Base-by-base conservation (phyloP, 805 yeast species). In the Saccharomycopsis oosterbeekiorum region DNA sequence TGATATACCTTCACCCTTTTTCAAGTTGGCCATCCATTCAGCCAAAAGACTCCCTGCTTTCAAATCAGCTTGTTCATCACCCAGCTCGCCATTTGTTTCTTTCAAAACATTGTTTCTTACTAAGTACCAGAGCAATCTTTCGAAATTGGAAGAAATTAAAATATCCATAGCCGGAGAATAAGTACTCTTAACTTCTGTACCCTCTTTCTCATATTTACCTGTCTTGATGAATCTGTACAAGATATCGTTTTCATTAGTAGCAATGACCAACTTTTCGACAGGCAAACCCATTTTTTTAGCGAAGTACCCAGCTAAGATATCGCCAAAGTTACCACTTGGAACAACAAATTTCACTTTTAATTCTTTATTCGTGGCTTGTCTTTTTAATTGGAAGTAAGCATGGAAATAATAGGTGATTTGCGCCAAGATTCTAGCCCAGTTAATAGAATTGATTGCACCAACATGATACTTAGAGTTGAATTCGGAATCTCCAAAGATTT, bases 131-230 rank as follows among this genome's bases (percentile, higher is more conserved):
- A 94, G 78, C 71, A 92, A 83, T 75, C 99, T 87, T 79, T 94
- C 99, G 70, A 94, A 94, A 75, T 94, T 94, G 34, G 97, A 88
- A 17, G 97, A 90, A 62, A 94, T 89, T 68, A 90, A 82, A 69
- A 94, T 94, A 74, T 94, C 99, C 99, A 94, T 94, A 55, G 99
- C 99, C 65, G 99, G 99, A 1, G 97, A 89, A 68, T 85, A 77
- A 12, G 98, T 92, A 40, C 93, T 91, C 71, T 87, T 89, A 56
- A 90, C 98, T 61, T 81, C 83, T 60, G 78, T 78, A 40, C 77
- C 75, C 56, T 74, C 78, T 78, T 90, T 92, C 68, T 86, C 91
- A 70, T 94, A 94, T 65, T 82, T 79, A 64, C 97, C 98, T 15
- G 91, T 75, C 70, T 86, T 86, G 75, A 94, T 75, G 78, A 94